These are phyloP conservation scores for Exophiala oligosperma DNA, from an alignment of 2,329 filamentous ascomycete genomes.

Conservation along the genomic window DNA sequence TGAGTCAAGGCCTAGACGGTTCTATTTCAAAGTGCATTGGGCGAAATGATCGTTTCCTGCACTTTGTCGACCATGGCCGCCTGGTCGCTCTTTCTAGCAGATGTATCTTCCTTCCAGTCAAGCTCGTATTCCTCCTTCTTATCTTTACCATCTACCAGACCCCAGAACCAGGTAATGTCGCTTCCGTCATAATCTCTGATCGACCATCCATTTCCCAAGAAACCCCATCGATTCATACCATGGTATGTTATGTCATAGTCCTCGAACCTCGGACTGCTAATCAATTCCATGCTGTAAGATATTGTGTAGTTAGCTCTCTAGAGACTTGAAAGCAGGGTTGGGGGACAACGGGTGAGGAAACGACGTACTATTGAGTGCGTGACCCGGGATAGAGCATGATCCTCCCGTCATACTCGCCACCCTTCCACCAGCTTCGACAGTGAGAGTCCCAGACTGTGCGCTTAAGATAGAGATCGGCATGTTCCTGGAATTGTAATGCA, in stretches of 20 bases:
- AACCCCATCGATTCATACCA: constrained; percentile 40
- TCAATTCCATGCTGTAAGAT: constrained; percentile 22
- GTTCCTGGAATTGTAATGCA: constrained; percentile 35
- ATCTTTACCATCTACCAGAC: constrained; percentile 34
- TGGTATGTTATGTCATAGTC: constrained; percentile 42
- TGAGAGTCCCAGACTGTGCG: constrained; percentile 18
- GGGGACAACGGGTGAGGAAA: constrained; percentile 33
- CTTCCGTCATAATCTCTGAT: constrained; percentile 46
- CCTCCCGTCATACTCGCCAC: constrained; percentile 22
- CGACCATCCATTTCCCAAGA: constrained; percentile 43
- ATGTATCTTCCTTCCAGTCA: too few relatives aligned
- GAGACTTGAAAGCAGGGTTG: constrained; percentile 14
- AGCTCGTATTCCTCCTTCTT: background rate
- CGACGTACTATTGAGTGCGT: constrained; percentile 39
- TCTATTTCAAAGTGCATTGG: too few relatives aligned
- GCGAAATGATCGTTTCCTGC: too few relatives aligned
- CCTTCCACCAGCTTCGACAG: constrained; percentile 6
- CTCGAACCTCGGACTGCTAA: constrained; percentile 36
- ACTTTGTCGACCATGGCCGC: too few relatives aligned
- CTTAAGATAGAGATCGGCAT: constrained; percentile 41
- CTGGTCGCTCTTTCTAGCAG: too few relatives aligned
- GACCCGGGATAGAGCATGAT: constrained; percentile 40
- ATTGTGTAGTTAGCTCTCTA: too few relatives aligned
- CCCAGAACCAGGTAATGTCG: constrained; percentile 48
- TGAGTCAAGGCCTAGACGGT: too few relatives aligned